Evolutionary conservation across 495 filamentous ascomycete species (phyloP).

Genomic region (Chaetomidium leptoderma): DNA sequence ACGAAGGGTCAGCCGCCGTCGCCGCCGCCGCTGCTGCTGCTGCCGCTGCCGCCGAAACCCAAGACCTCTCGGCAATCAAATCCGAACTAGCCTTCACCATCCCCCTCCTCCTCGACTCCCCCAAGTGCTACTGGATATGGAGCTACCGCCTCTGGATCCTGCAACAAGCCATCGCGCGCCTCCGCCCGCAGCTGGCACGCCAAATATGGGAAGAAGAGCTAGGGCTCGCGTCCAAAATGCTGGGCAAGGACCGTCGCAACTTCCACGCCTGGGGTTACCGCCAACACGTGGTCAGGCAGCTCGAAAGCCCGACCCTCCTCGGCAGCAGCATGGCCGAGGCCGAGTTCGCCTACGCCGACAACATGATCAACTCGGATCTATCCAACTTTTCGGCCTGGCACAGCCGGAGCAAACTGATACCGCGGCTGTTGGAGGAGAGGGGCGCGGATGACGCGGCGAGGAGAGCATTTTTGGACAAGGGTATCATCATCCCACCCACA

Average conservation of each 20-base stretch:
- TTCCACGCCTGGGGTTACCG: constrained; percentile 98
- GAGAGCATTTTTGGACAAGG: constrained; percentile 65
- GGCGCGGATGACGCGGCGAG: constrained; percentile 58
- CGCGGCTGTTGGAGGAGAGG: constrained; percentile 65
- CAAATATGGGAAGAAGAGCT: constrained; percentile 81
- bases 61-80: constrained; percentile 40
- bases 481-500: constrained; percentile 39
- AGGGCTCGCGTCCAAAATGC: constrained; percentile 75
- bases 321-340: constrained; percentile 62
- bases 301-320: constrained; percentile 56
- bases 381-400: constrained; percentile 99
- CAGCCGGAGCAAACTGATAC: constrained; percentile 76
- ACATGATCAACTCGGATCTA: constrained; percentile 75
- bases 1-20: not conserved
- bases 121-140: constrained; percentile 99
- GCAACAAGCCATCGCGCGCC: constrained; percentile 58
- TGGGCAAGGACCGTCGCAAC: constrained; percentile 79
- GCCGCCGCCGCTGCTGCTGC: constrained; percentile 10
- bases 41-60: constrained; percentile 17
- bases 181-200: constrained; percentile 52
- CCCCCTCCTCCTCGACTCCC: constrained; percentile 74
- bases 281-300: constrained; percentile 61
- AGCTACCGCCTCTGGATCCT: constrained; percentile 91
- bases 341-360: constrained; percentile 85
- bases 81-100: constrained; percentile 75